Conservation (phyloP, 2,329 filamentous ascomycete species). For the Westerdykella sp. region DNA sequence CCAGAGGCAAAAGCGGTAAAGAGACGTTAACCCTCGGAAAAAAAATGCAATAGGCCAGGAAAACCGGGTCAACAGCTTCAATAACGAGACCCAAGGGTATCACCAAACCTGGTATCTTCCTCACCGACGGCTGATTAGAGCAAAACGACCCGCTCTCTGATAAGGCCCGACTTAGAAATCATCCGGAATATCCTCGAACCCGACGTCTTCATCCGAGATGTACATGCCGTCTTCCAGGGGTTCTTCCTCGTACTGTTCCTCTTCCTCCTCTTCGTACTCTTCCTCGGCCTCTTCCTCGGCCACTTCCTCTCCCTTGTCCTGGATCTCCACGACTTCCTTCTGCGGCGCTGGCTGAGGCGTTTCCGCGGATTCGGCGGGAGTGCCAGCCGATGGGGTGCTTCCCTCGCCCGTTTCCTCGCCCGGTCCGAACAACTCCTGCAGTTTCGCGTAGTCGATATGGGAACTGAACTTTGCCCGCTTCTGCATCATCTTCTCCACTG, state of each 20-base stretch:
- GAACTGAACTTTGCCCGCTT: conserved; percentile 41
- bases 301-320: conserved; percentile 15
- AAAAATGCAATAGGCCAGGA: too few relatives aligned
- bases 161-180: background rate
- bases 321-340: conserved; percentile 7
- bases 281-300: conserved; percentile 24
- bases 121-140: too few relatives aligned
- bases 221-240: conserved; percentile 28
- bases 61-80: too few relatives aligned
- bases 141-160: too few relatives aligned
- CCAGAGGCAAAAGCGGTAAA: too few relatives aligned
- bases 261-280: conserved; percentile 24
- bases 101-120: too few relatives aligned
- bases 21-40: too few relatives aligned
- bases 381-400: conserved; percentile 6
- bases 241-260: conserved; percentile 33
- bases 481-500: conserved; percentile 41
- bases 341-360: conserved; percentile 2
- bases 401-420: conserved; percentile 1
- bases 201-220: background rate
- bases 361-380: conserved; percentile 9
- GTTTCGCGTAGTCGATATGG: conserved; percentile 43
- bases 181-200: background rate
- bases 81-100: too few relatives aligned
- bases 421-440: conserved; percentile 37